Base-by-base conservation (phyloP, 768 basidiomycete species). In the Mycena capillaripes region DNA sequence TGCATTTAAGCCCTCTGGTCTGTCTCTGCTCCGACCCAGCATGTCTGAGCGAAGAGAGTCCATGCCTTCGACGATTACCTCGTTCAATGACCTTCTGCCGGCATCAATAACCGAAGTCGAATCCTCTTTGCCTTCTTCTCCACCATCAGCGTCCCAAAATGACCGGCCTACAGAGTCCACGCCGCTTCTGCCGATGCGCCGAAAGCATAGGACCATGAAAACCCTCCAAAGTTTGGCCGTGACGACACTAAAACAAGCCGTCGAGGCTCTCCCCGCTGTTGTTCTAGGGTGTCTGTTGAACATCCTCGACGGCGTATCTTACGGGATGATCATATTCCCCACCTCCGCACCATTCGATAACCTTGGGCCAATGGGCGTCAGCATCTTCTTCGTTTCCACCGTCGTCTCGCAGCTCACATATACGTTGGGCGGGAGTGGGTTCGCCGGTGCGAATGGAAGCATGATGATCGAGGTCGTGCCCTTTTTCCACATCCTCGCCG, bases 381-480 rank as follows among this genome's bases (percentile, higher is more conserved):
- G 96, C 38, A 95, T 98, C 93, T 97, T 97, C 81, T 97, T 97
- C 80, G 88, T 96, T 23, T 91, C 94, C 87, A 92, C 78, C 76
- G 91, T 84, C 60, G 79, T 97, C 40, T 86, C 96, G 0, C 97
- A 98, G 78, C 82, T 98, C 27, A 89, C 93, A 0, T 98, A 95
- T 81, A 92, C 94, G 1, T 81, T 92, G 11, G 97, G 96, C 6
- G 97, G 95, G 5, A 96, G 94, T 75, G 92, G 91, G 27, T 98
- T 99, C 80, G 91, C 91, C 11, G 95, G 95, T 59, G 96, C 93
- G 2, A 97, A 96, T 81, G 95, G 95, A 8, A 96, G 94, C 73
- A 96, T 97, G 96, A 98, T 98, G 96, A 98, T 99, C 72, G 97
- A 99, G 82, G 95, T 97, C 14, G 97, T 98, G 75, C 97, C 97